phyloP scores from a whole-genome alignment of 2,329 filamentous ascomycete genomes.

The Malbranchea zuffiana region DNA sequence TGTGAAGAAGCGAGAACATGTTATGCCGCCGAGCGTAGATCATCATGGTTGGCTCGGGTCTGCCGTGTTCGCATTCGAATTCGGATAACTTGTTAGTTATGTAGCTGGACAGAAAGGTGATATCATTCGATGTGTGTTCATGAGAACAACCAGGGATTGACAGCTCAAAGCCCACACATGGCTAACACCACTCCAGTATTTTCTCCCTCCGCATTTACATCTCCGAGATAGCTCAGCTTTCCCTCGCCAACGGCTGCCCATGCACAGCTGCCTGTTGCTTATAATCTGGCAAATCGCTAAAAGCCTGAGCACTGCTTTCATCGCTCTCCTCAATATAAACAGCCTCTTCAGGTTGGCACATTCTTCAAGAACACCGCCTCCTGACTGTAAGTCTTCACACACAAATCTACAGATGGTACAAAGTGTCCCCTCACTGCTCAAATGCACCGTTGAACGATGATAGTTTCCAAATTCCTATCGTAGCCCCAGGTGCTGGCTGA shows the following conservation, averaged over 20 bases:
- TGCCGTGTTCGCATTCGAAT: too few species aligned
- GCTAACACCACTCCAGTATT: slow-evolving; percentile 17
- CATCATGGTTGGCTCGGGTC: too few species aligned
- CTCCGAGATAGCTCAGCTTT: slow-evolving; percentile 22
- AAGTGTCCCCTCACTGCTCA: slow-evolving; percentile 13
- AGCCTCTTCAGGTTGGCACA: slow-evolving; percentile 4
- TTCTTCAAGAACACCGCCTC: too few species aligned
- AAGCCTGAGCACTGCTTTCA: slow-evolving; percentile 15
- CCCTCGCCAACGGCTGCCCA: slow-evolving; percentile 19
- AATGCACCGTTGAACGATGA: slow-evolving; percentile 13
- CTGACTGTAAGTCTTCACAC: too few species aligned
- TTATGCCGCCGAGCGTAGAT: too few species aligned
- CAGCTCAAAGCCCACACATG: slow-evolving; percentile 20
- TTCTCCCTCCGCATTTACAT: slow-evolving; percentile 20
- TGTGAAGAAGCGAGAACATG: too few species aligned
- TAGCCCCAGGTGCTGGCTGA: slow-evolving; percentile 16
- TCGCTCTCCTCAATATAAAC: slow-evolving; percentile 12
- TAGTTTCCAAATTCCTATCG: slow-evolving; percentile 19
- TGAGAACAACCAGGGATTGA: too few species aligned
- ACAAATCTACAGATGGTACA: not conserved
- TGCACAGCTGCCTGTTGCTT: slow-evolving; percentile 19
- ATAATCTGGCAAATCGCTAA: slow-evolving; percentile 4
- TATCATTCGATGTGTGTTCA: too few species aligned
- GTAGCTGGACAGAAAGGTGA: too few species aligned
- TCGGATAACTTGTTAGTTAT: too few species aligned